Percentiles rank a stretch among this genome's conserved stretches.
phyloP scores from a whole-genome alignment of 768 basidiomycete species.

The Cystofilobasidium bisporidii region DNA sequence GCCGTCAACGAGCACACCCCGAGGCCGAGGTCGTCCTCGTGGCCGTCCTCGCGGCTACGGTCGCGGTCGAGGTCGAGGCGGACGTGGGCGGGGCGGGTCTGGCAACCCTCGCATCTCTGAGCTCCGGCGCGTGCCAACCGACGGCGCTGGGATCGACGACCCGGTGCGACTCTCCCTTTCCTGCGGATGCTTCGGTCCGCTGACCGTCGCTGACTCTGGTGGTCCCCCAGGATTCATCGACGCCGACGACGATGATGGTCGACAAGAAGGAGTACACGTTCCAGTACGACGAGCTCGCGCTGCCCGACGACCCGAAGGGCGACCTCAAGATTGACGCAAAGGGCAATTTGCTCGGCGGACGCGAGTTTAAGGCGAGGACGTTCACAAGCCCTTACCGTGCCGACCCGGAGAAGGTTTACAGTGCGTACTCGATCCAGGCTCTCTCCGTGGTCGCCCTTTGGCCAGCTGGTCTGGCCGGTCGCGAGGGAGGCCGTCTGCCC shows the following conservation, averaged over 20 bases:
- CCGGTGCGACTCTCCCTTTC: slow-evolving; percentile 9
- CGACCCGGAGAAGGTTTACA: slow-evolving; percentile 73
- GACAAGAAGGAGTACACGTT: slow-evolving; percentile 66
- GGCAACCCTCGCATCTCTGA: slow-evolving; percentile 29
- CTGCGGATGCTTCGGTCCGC: background rate
- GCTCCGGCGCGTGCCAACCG: background rate
- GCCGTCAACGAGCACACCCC: slow-evolving; percentile 20
- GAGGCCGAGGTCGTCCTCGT: slow-evolving; percentile 23
- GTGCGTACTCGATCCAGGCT: slow-evolving; percentile 2
- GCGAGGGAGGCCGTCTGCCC: too few species aligned
- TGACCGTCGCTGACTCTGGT: background rate
- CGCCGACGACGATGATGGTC: slow-evolving; percentile 40
- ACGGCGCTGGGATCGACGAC: background rate
- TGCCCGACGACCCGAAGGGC: slow-evolving; percentile 73
- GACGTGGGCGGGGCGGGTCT: slow-evolving; percentile 17
- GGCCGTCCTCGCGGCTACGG: slow-evolving; percentile 15
- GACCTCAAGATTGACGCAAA: slow-evolving; percentile 81
- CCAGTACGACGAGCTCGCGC: slow-evolving; percentile 79
- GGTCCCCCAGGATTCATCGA: slow-evolving; percentile 16
- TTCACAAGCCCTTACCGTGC: slow-evolving; percentile 70
- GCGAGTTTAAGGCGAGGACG: slow-evolving; percentile 77
- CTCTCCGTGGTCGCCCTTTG: too few species aligned
- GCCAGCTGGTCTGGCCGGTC: too few species aligned
- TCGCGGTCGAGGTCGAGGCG: slow-evolving; percentile 21
- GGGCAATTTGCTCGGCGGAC: slow-evolving; percentile 73